Percentiles rank a stretch among this genome's conserved stretches.
Evolutionary conservation across 1,284 basidiomycete genomes (phyloP).

Genomic region (Laetiporus sulphureus): DNA sequence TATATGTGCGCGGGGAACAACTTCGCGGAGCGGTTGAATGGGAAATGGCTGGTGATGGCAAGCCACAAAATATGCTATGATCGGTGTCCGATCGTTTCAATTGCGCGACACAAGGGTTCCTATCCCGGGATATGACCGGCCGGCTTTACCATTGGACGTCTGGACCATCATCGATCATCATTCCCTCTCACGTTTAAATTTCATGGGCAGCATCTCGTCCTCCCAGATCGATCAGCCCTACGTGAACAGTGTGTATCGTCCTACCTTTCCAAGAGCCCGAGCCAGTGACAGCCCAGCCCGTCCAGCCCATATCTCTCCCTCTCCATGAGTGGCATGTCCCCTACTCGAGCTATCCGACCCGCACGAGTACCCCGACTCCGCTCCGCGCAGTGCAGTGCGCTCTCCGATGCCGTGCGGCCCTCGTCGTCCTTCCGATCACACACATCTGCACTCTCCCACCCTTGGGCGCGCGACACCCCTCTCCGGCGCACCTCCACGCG

Average conservation of each 20-base stretch:
- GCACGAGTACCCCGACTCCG: constrained; percentile 8
- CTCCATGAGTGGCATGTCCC: neutral
- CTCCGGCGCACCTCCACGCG: constrained; percentile 1
- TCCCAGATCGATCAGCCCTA: neutral
- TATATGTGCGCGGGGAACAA: no score
- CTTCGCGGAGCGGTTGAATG: no score
- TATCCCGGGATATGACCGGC: no score
- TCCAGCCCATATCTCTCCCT: constrained; percentile 1
- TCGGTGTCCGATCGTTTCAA: no score
- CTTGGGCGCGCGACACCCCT: constrained; percentile 6
- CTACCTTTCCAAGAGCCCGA: neutral
- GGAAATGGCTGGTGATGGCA: no score
- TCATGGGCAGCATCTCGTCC: neutral
- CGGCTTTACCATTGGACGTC: no score
- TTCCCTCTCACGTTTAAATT: neutral
- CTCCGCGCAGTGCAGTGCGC: constrained; percentile 9
- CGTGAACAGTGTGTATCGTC: neutral
- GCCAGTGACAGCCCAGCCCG: neutral
- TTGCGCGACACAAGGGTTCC: no score
- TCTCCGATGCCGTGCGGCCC: constrained; percentile 4
- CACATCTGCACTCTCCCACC: constrained; percentile 1
- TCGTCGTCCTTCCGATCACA: neutral
- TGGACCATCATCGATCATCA: no score
- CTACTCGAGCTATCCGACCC: constrained; percentile 3
- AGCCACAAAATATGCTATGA: no score